A percentile compares a stretch with the other conserved stretches of the same genome.
Evolutionary conservation across 768 basidiomycete genomes (phyloP).

Genomic region (Kwoniella europaea): DNA sequence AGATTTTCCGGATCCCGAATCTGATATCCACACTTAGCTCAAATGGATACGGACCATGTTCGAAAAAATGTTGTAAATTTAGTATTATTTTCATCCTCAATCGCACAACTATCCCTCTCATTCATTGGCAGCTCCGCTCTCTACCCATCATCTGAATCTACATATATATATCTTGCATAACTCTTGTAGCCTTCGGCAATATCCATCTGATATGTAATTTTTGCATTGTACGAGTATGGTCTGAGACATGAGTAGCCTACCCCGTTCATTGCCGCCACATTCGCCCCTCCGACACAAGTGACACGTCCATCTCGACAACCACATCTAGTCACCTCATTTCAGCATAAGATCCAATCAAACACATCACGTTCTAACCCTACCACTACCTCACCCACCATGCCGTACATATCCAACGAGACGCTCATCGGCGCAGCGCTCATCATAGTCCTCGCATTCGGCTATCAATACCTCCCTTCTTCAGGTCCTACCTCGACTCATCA

Average conservation of each 20-base stretch:
- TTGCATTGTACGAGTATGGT: not conserved
- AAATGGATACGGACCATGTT: not conserved
- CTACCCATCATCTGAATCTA: not conserved
- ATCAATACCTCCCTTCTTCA: constrained; percentile 38
- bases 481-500: not conserved
- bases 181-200: not conserved
- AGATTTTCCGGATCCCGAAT: too few species aligned
- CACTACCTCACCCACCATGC: constrained; percentile 29
- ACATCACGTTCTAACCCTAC: not conserved
- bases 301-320: not conserved
- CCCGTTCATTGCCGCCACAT: not conserved
- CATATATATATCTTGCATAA: not conserved
- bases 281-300: not conserved
- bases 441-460: constrained; percentile 44
- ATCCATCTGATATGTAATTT: not conserved
- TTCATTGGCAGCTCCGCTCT: not conserved
- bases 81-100: too few species aligned
- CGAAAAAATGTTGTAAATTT: not conserved
- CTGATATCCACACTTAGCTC: too few species aligned
- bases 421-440: constrained; percentile 44
- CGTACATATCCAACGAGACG: constrained; percentile 53
- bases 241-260: too few species aligned
- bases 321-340: not conserved
- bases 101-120: too few species aligned
- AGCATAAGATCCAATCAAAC: not conserved